These are phyloP conservation scores for Podaxis sp. DNA, from an alignment of 768 basidiomycete species.

Conservation along the genomic window DNA sequence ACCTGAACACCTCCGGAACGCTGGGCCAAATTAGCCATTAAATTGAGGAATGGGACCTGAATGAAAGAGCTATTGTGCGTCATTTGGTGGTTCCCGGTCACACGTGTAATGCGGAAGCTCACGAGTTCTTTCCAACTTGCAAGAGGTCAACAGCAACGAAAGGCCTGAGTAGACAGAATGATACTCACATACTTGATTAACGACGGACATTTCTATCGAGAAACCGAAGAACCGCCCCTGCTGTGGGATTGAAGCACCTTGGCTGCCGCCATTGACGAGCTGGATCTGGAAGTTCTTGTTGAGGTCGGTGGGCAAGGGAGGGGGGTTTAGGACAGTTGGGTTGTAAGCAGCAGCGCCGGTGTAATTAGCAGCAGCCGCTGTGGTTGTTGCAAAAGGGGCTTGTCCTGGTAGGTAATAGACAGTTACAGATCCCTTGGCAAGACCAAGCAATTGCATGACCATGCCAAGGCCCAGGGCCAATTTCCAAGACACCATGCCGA, in stretches of 20 bases:
- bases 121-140: conserved; percentile 53
- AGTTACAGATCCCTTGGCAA: conserved; percentile 28
- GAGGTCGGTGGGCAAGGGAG: conserved; percentile 45
- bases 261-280: conserved; percentile 35
- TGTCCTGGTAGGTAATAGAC: conserved; percentile 37
- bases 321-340: conserved; percentile 46
- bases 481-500: conserved; percentile 7
- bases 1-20: conserved; percentile 62
- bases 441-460: background rate
- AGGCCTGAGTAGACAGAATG: background rate
- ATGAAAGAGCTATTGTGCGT: conserved; percentile 37
- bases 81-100: conserved; percentile 16
- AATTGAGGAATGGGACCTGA: conserved; percentile 72
- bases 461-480: background rate
- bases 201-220: conserved; percentile 63
- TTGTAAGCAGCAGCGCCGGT: conserved; percentile 58
- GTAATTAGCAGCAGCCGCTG: conserved; percentile 40
- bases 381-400: conserved; percentile 25
- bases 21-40: conserved; percentile 69
- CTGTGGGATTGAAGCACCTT: conserved; percentile 36
- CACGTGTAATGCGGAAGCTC: conserved; percentile 21
- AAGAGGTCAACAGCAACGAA: background rate
- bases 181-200: conserved; percentile 53
- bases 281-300: conserved; percentile 46
- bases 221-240: conserved; percentile 52